Evolutionary conservation across 768 basidiomycete genomes (phyloP).

Genomic region (Lentinula aciculospora): DNA sequence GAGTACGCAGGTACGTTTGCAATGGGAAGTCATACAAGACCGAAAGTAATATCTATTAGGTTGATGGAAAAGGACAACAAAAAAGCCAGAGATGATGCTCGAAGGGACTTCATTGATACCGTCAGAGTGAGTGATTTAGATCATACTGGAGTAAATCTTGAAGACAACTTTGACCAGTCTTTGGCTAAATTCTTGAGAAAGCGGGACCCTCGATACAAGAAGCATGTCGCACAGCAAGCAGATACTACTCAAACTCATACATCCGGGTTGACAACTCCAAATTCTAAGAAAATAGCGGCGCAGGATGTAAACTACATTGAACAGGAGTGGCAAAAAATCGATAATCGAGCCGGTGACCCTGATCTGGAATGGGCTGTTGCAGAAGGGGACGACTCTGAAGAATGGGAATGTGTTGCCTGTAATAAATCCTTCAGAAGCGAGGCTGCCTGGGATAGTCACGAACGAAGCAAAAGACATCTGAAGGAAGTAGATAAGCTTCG

Average conservation of each 20-base stretch:
- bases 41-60: slow-evolving; percentile 27
- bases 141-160: neutral
- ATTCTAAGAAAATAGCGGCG: slow-evolving; percentile 17
- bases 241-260: slow-evolving; percentile 23
- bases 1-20: slow-evolving; percentile 58
- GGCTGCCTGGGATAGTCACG: slow-evolving; percentile 94
- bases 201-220: slow-evolving; percentile 85
- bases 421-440: slow-evolving; percentile 85
- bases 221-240: slow-evolving; percentile 46
- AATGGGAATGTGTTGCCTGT: slow-evolving; percentile 96
- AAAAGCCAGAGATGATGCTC: slow-evolving; percentile 81
- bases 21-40: neutral
- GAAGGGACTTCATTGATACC: slow-evolving; percentile 89
- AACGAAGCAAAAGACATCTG: slow-evolving; percentile 90
- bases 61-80: slow-evolving; percentile 97
- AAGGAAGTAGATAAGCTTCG: slow-evolving; percentile 79
- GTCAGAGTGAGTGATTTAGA: slow-evolving; percentile 53
- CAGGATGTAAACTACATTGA: slow-evolving; percentile 54
- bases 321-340: slow-evolving; percentile 85
- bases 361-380: slow-evolving; percentile 75
- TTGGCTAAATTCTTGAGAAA: slow-evolving; percentile 74
- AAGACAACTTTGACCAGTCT: slow-evolving; percentile 38
- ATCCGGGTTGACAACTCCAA: slow-evolving; percentile 26
- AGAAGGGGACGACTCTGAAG: slow-evolving; percentile 67
- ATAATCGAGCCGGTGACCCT: slow-evolving; percentile 34